A percentile compares a stretch with the other conserved stretches of the same genome.
phyloP scores from a whole-genome alignment of 1,284 basidiomycete species.

The Ganoderma meredithae region DNA sequence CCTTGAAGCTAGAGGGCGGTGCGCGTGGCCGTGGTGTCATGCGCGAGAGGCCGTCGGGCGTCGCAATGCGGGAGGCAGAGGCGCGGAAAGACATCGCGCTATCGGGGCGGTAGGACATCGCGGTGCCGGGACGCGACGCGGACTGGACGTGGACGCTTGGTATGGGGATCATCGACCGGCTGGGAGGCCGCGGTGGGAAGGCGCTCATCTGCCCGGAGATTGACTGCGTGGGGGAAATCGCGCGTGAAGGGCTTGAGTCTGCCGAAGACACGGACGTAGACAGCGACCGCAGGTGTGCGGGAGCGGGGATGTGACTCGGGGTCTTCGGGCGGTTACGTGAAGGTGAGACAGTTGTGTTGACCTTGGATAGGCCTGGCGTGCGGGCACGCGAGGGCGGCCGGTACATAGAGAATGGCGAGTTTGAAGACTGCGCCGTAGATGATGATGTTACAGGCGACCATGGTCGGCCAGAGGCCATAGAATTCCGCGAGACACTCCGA shows the following conservation, averaged over 20 bases:
- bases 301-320: constrained; percentile 77
- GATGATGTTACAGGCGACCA: constrained; percentile 80
- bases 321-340: constrained; percentile 74
- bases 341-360: constrained; percentile 16
- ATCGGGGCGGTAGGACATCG: constrained; percentile 72
- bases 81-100: constrained; percentile 59
- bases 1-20: constrained; percentile 81
- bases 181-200: constrained; percentile 75
- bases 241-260: constrained; percentile 41
- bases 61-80: constrained; percentile 64
- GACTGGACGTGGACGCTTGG: constrained; percentile 75
- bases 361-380: constrained; percentile 43
- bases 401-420: constrained; percentile 42
- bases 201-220: constrained; percentile 41
- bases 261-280: constrained; percentile 54
- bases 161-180: constrained; percentile 82
- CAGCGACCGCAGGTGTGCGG: constrained; percentile 56
- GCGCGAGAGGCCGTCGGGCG: constrained; percentile 68
- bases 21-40: constrained; percentile 55
- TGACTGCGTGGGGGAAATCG: constrained; percentile 65
- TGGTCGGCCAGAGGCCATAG: constrained; percentile 79
- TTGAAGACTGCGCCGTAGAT: constrained; percentile 72
- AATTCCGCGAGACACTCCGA: constrained; percentile 74
- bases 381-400: constrained; percentile 45
- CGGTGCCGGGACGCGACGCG: constrained; percentile 72